Base-by-base conservation (phyloP, 306 rosid genomes). In the Phaseolus lunatus region DNA sequence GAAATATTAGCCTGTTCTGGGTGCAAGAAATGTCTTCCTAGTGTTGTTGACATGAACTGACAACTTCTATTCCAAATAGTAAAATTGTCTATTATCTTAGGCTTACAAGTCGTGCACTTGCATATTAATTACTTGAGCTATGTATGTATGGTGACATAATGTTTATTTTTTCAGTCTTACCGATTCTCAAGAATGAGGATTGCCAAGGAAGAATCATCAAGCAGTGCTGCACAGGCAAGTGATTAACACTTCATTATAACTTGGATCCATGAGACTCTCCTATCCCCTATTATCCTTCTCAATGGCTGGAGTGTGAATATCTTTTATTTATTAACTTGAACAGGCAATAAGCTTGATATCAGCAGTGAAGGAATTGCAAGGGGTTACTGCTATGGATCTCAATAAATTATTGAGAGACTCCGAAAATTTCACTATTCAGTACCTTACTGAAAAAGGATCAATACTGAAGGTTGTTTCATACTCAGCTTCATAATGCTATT, bases 311-410 rank as follows among this genome's bases (percentile, higher is more conserved):
- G 74, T 57, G 44, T 75, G 82, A 77, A 70, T 78, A 31, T 33
- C 16, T 57, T 16, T 13, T 62, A 70, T 81, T 86, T 78, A 56
- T 81, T 78, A 83, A 57, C 68, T 56, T 64, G 75, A 82, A 81
- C 95, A 94, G 98, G 93, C 69, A 47, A 70, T 86, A 83, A 89
- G 81, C 82, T 35, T 94, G 78, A 83, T 73, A 63, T 83, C 86
- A 9, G 85, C 92, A 6, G 96, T 94, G 70, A 89, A 87, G 85
- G 93, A 88, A 73, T 86, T 94, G 62, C 92, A 92, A 26, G 88
- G 86, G 81, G 72, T 90, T 54, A 84, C 85, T 56, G 86, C 87
- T 79, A 85, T 80, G 78, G 97, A 92, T 26, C 89, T 94, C 57
- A 84, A 75, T 76, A 92, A 81, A 81, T 80, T 94, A 65, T 81